A percentile compares a stretch with the other conserved stretches of the same genome.
Conservation (phyloP, 441 rosid genomes). For the Kokia cookei region DNA sequence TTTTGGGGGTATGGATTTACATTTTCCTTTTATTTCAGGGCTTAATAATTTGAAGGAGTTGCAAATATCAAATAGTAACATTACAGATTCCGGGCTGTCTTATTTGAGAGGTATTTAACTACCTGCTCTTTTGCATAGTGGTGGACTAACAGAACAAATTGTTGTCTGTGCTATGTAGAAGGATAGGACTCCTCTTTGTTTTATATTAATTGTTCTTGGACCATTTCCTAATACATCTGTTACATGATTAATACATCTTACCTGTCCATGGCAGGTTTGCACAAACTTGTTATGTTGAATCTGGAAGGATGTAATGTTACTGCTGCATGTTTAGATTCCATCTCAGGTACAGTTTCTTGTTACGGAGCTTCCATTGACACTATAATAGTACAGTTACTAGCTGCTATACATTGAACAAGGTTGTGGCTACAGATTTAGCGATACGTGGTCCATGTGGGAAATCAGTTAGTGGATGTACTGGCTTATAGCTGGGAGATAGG, state of each 20-base stretch:
- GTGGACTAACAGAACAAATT: not conserved
- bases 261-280: conserved; percentile 29
- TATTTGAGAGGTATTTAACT: conserved; percentile 36
- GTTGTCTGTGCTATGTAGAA: not conserved
- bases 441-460: not conserved
- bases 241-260: not conserved
- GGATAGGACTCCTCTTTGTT: not conserved
- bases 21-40: conserved; percentile 21
- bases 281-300: conserved; percentile 34
- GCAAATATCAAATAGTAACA: conserved; percentile 39
- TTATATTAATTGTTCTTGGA: not conserved
- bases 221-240: not conserved
- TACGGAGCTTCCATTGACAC: not conserved
- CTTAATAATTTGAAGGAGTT: conserved; percentile 33
- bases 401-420: not conserved
- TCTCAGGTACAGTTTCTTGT: conserved; percentile 29
- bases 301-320: conserved; percentile 52
- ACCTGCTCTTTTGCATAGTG: not conserved
- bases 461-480: not conserved
- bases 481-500: not conserved
- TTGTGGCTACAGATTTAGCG: not conserved
- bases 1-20: not conserved
- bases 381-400: not conserved
- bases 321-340: conserved; percentile 39
- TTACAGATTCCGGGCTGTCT: conserved; percentile 45